Percentiles rank a stretch among this genome's conserved stretches.
Evolutionary conservation across 768 basidiomycete genomes (phyloP).

Genomic region (Termitomyces sp.): DNA sequence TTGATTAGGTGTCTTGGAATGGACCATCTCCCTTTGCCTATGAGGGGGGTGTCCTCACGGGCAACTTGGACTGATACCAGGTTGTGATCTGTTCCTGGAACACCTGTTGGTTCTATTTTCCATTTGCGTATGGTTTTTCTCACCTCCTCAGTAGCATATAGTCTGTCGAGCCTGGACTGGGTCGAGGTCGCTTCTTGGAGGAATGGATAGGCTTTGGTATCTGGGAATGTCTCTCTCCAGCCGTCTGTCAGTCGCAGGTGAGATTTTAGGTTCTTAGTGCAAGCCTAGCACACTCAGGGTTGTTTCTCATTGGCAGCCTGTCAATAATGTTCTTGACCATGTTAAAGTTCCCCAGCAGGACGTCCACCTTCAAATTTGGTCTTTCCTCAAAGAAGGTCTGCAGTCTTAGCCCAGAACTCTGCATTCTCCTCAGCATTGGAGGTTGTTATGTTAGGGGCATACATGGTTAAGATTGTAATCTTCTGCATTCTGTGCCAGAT

Average conservation of each 20-base stretch:
- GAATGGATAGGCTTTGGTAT: conserved; percentile 20
- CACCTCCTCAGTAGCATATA: conserved; percentile 20
- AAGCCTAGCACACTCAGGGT: conserved; percentile 7
- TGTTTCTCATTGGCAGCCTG: conserved; percentile 19
- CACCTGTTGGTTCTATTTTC: background rate
- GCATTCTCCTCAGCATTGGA: background rate
- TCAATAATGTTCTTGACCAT: conserved; percentile 32
- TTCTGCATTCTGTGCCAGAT: background rate
- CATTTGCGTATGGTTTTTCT: background rate
- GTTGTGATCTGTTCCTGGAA: background rate
- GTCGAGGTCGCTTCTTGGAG: conserved; percentile 7
- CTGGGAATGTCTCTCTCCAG: conserved; percentile 23
- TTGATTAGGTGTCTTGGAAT: conserved; percentile 16
- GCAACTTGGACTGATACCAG: background rate
- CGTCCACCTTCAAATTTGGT: conserved; percentile 18
- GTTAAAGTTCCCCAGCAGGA: conserved; percentile 38
- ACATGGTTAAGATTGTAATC: background rate
- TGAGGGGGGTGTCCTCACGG: conserved; percentile 15
- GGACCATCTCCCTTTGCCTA: conserved; percentile 26
- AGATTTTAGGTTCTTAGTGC: conserved; percentile 18
- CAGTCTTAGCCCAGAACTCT: background rate
- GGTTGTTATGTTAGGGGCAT: background rate
- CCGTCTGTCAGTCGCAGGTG: conserved; percentile 20
- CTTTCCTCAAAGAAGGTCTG: background rate
- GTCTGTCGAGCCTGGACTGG: conserved; percentile 29